These are phyloP conservation scores for Trypanosoma brucei DNA, from an alignment of 208 protist genomes.

Conservation along the genomic window DNA sequence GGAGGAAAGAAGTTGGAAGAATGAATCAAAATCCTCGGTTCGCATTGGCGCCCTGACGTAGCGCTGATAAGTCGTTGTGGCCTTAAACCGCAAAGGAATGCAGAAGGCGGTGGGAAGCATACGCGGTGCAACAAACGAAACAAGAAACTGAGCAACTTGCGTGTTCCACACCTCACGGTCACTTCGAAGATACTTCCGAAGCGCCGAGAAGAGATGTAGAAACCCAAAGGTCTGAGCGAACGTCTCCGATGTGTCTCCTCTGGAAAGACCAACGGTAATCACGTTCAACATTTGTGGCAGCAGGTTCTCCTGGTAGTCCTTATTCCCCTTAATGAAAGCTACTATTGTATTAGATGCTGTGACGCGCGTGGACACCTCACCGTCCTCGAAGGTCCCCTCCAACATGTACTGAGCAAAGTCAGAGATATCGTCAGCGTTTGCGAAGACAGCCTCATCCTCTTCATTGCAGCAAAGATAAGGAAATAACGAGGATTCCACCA, in stretches of 20 bases:
- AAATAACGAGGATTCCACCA: constrained; percentile 78
- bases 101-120: constrained; percentile 40
- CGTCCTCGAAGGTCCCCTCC: constrained; percentile 64
- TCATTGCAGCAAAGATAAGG: constrained; percentile 76
- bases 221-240: constrained; percentile 72
- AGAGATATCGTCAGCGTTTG: constrained; percentile 58
- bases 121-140: constrained; percentile 70
- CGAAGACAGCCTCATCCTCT: constrained; percentile 73
- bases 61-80: constrained; percentile 73
- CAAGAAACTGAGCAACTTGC: constrained; percentile 79
- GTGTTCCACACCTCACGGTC: constrained; percentile 60
- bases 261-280: constrained; percentile 52
- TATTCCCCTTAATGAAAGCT: constrained; percentile 65
- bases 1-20: constrained; percentile 64
- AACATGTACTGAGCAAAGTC: constrained; percentile 86
- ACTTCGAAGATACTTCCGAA: constrained; percentile 73
- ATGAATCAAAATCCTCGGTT: constrained; percentile 63
- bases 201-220: constrained; percentile 72
- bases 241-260: constrained; percentile 40
- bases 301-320: constrained; percentile 64
- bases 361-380: constrained; percentile 65
- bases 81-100: constrained; percentile 73
- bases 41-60: constrained; percentile 82
- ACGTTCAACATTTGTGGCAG: constrained; percentile 62
- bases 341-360: constrained; percentile 78